A percentile compares a stretch with the other conserved stretches of the same genome.
Evolutionary conservation across 352 stramenopile species (phyloP).

Genomic region (Phytopythium delawarense): DNA sequence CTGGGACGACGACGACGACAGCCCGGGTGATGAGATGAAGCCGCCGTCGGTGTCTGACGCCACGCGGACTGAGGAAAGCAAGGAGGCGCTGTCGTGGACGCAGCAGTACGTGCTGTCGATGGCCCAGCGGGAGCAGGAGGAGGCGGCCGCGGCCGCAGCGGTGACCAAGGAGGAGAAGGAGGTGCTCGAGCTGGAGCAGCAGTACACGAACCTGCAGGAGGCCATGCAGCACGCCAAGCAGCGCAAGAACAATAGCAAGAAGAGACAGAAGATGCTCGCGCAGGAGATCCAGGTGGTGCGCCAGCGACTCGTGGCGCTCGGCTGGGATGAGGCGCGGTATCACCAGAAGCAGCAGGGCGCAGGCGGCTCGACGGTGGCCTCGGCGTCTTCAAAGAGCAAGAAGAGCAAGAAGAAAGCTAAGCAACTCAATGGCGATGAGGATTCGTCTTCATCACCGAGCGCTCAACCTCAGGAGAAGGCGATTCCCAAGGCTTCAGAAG

Average conservation of each 20-base stretch:
- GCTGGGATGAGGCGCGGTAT: conserved; percentile 26
- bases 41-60: neutral
- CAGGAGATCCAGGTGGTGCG: conserved; percentile 21
- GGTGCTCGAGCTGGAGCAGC: conserved; percentile 42
- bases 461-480: neutral
- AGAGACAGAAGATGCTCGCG: conserved; percentile 31
- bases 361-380: neutral
- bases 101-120: conserved; percentile 69
- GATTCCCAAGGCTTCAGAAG: neutral
- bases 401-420: conserved; percentile 8
- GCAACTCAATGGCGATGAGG: neutral
- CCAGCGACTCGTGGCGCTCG: conserved; percentile 15
- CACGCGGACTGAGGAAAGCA: conserved; percentile 12
- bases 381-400: neutral
- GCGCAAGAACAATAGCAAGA: conserved; percentile 62
- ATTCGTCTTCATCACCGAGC: neutral
- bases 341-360: neutral
- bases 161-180: conserved; percentile 33
- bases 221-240: conserved; percentile 35
- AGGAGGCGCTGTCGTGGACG: conserved; percentile 64
- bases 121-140: conserved; percentile 38
- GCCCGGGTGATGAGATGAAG: conserved; percentile 3
- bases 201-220: conserved; percentile 35
- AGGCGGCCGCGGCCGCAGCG: conserved; percentile 26
- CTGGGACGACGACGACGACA: conserved; percentile 8